A percentile compares a stretch with the other conserved stretches of the same genome.
Conservation (phyloP, 768 basidiomycete genomes). For the Termitomyces sp. region DNA sequence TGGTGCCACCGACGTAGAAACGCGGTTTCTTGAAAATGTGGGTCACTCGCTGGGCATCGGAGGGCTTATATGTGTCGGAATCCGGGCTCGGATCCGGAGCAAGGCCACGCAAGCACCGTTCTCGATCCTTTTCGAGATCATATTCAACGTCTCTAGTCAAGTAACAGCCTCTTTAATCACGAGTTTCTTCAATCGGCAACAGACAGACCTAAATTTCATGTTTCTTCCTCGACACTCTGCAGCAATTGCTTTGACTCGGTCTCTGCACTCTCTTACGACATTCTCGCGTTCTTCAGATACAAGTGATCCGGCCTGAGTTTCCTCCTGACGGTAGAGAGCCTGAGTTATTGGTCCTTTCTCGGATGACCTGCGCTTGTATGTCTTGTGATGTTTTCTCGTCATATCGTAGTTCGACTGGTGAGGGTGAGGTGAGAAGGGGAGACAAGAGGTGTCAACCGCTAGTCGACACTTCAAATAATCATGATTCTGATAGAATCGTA, state of each 20-base stretch:
- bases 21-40: slow-evolving; percentile 49
- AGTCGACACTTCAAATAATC: no score
- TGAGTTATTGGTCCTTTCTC: neutral
- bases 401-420: neutral
- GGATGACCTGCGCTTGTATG: neutral
- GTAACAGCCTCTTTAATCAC: neutral
- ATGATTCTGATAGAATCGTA: neutral
- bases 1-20: slow-evolving; percentile 44
- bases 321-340: neutral
- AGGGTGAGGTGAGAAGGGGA: neutral
- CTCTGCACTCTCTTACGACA: slow-evolving; percentile 42
- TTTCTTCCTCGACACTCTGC: slow-evolving; percentile 44
- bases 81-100: neutral
- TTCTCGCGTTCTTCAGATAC: slow-evolving; percentile 43
- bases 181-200: neutral
- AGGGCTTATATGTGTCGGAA: slow-evolving; percentile 19
- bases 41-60: slow-evolving; percentile 44
- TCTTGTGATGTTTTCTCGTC: neutral
- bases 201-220: slow-evolving; percentile 43
- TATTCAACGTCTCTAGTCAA: slow-evolving; percentile 49
- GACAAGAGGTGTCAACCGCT: neutral
- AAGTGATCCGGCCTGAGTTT: slow-evolving; percentile 27
- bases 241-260: slow-evolving; percentile 41
- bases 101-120: slow-evolving; percentile 38
- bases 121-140: slow-evolving; percentile 42